Conservation (phyloP, 202 grass and related monocot genomes). For the Dendrocalamus latiflorus region DNA sequence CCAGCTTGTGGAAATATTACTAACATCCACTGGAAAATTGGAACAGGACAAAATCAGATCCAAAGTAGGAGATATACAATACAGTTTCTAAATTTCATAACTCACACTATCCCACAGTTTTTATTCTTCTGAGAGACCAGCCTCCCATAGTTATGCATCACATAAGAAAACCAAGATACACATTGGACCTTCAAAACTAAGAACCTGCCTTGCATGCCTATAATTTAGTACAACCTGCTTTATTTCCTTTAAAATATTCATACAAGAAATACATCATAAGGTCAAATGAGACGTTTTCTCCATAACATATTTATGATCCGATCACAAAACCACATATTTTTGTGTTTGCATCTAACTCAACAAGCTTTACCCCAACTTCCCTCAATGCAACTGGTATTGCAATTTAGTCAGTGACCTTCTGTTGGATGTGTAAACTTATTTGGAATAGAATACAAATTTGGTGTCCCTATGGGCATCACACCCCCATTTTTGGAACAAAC, state of each 20-base stretch:
- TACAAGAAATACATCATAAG: neutral
- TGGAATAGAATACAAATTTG: neutral
- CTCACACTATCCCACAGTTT: neutral
- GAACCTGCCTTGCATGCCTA: neutral
- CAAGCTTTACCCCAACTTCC: neutral
- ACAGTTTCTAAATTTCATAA: constrained; percentile 17
- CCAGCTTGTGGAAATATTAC: neutral
- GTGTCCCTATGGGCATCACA: neutral
- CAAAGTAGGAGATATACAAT: neutral
- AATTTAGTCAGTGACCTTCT: neutral
- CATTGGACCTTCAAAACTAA: neutral
- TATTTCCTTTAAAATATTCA: neutral
- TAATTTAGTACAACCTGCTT: neutral
- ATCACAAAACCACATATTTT: neutral
- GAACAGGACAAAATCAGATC: constrained; percentile 1
- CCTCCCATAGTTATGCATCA: neutral
- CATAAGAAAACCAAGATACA: neutral
- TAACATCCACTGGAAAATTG: neutral
- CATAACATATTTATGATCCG: neutral
- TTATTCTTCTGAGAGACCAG: neutral
- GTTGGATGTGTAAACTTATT: neutral
- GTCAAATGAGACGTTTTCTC: neutral
- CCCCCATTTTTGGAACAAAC: neutral
- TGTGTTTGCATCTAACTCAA: neutral
- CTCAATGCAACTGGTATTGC: neutral